Conservation (phyloP, 2,329 filamentous ascomycete genomes). For the Arthrobotrys iridis region DNA sequence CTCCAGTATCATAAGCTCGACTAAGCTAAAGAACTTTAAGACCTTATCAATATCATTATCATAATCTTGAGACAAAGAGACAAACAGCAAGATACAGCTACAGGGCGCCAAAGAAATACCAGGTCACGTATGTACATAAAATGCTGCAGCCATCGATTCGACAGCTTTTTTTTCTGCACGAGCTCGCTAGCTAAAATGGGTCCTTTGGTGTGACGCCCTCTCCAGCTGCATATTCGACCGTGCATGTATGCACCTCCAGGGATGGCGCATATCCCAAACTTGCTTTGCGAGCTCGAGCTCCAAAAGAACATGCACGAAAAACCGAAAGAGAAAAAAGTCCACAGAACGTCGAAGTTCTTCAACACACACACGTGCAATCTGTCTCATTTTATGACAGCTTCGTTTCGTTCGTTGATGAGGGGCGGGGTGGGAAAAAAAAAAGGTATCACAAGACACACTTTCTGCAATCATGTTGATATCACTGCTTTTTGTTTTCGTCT, state of each 20-base stretch:
- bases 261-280: slow-evolving; percentile 19
- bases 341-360: slow-evolving; percentile 15
- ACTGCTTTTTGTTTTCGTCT: not conserved
- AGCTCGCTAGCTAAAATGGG: slow-evolving; percentile 16
- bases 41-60: slow-evolving; percentile 3
- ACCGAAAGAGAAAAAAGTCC: no score
- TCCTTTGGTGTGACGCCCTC: slow-evolving; percentile 1
- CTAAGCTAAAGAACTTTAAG: not conserved
- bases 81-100: not conserved
- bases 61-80: not conserved
- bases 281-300: slow-evolving; percentile 13
- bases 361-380: not conserved
- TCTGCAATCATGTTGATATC: not conserved
- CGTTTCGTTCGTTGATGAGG: no score
- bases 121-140: not conserved
- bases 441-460: slow-evolving; percentile 24
- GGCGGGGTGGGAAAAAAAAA: not conserved
- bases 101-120: not conserved
- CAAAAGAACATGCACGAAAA: no score
- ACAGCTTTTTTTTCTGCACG: slow-evolving; percentile 3
- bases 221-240: slow-evolving; percentile 10
- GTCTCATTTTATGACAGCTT: not conserved
- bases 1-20: not conserved
- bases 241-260: slow-evolving; percentile 11
- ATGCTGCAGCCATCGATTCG: slow-evolving; percentile 8